Conservation (phyloP, 371 early-diverging fungal genomes). For the Mucor sp. region DNA sequence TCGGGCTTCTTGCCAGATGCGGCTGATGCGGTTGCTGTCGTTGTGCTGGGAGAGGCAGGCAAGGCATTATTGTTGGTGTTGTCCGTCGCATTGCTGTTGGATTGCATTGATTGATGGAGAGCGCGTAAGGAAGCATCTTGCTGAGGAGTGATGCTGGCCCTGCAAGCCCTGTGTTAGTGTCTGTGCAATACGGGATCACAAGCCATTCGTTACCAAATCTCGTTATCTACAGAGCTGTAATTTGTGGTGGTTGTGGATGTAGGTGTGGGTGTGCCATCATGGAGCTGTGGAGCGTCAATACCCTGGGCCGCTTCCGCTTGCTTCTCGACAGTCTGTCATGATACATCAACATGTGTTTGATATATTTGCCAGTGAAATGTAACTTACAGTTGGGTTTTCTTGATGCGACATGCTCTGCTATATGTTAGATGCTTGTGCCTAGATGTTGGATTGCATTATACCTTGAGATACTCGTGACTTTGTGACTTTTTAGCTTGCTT, state of each 20-base stretch:
- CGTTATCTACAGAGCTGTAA: slow-evolving; percentile 1
- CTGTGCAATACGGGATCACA: neutral
- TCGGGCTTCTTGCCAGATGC: neutral
- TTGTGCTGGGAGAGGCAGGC: neutral
- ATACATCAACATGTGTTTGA: neutral
- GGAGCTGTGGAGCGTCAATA: neutral
- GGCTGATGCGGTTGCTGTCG: neutral
- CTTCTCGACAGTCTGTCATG: neutral
- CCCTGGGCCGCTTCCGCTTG: neutral
- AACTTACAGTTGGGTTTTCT: neutral
- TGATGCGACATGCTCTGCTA: neutral
- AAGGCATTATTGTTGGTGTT: neutral
- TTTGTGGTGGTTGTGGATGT: neutral
- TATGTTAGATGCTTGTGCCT: neutral
- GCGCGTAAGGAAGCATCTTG: slow-evolving; percentile 24
- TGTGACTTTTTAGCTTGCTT: slow-evolving; percentile 23
- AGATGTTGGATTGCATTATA: slow-evolving; percentile 1
- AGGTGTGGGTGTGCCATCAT: neutral
- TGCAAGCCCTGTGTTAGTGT: neutral
- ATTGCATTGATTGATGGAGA: slow-evolving; percentile 23
- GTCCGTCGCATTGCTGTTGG: neutral
- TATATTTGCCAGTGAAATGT: neutral
- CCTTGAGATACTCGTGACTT: slow-evolving; percentile 23
- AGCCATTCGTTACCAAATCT: slow-evolving; percentile 4
- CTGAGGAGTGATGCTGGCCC: slow-evolving; percentile 19